Evolutionary conservation across 192 early-diverging fungal species (phyloP), one percentile per base, ranked within the genome.

Genomic region (Mortierella antarctica): DNA sequence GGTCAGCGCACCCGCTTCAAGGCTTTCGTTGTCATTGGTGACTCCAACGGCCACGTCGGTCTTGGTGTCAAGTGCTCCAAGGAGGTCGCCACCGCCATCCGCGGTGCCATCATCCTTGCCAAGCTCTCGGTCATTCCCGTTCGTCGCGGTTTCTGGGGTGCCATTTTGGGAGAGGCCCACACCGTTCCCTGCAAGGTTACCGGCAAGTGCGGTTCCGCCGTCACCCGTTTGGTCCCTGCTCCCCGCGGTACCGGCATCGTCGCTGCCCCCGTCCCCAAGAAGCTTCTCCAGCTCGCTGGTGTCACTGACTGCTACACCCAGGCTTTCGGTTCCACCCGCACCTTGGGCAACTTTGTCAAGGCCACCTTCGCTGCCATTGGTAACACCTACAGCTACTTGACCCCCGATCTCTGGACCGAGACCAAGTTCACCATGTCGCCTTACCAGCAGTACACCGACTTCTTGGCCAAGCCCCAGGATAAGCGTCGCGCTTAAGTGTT

Each of bases 61-160:
- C 91, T 99, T 57, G 97, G 97, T 86, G 97, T 99, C 89, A 99
- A 99, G 93, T 99, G 97, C 93, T 96, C 97, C 86, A 99, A 97
- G 94, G 97, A 99, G 88, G 97, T 99, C 56, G 97, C 97, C 86
- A 95, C 95, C 65, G 95, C 97, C 67, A 99, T 99, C 84, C 96
- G 96, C 83, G 97, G 97, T 86, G 97, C 95, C 86, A 97, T 99
- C 83, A 95, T 97, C 89, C 92, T 99, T 72, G 97, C 97, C 89
- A 99, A 99, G 93, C 92, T 99, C 71, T 94, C 94, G 75, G 91
- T 97, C 82, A 94, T 99, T 88, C 97, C 97, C 67, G 97, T 99
- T 75, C 95, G 97, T 85, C 96, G 96, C 86, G 97, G 97, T 83
- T 97, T 96, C 93, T 99, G 97, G 97, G 96, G 96, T 86, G 91